Evolutionary conservation across 495 filamentous ascomycete genomes (phyloP).

Genomic region (Physcia stellaris): DNA sequence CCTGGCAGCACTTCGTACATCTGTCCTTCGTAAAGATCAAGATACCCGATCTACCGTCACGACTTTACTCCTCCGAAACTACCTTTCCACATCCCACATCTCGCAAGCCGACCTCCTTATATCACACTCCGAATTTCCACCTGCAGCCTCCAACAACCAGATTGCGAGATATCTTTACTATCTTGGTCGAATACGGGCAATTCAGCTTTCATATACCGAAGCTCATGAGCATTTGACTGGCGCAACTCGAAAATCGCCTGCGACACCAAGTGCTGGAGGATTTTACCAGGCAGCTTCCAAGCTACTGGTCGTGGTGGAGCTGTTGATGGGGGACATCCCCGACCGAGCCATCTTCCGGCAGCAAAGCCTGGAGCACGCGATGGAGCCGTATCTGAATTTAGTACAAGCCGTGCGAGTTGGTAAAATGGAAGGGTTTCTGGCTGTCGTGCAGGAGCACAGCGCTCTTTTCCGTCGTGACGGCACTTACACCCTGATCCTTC

Average conservation of each 20-base stretch:
- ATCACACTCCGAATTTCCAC: slow-evolving; percentile 85
- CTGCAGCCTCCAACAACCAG: slow-evolving; percentile 90
- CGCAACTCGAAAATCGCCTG: slow-evolving; percentile 87
- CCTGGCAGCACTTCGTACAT: slow-evolving; percentile 77
- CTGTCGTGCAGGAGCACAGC: slow-evolving; percentile 63
- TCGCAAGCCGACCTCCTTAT: slow-evolving; percentile 92
- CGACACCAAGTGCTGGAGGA: slow-evolving; percentile 73
- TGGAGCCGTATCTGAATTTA: slow-evolving; percentile 84
- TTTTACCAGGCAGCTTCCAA: slow-evolving; percentile 95
- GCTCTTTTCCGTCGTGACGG: slow-evolving; percentile 82
- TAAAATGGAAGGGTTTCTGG: slow-evolving; percentile 82
- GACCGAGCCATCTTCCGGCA: slow-evolving; percentile 88
- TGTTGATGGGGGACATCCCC: slow-evolving; percentile 97
- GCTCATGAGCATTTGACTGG: slow-evolving; percentile 88
- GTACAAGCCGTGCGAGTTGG: slow-evolving; percentile 92
- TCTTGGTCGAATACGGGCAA: slow-evolving; percentile 86
- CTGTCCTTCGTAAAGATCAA: slow-evolving; percentile 86
- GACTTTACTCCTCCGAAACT: slow-evolving; percentile 87
- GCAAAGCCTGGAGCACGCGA: slow-evolving; percentile 65
- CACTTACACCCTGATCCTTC: slow-evolving; percentile 88
- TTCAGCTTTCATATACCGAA: slow-evolving; percentile 90
- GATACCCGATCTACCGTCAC: slow-evolving; percentile 94
- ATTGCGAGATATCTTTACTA: slow-evolving; percentile 95
- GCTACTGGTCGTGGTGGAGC: slow-evolving; percentile 83
- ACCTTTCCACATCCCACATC: slow-evolving; percentile 91